phyloP scores from a whole-genome alignment of 208 protist species.

The Acanthamoeba culbertsoni region DNA sequence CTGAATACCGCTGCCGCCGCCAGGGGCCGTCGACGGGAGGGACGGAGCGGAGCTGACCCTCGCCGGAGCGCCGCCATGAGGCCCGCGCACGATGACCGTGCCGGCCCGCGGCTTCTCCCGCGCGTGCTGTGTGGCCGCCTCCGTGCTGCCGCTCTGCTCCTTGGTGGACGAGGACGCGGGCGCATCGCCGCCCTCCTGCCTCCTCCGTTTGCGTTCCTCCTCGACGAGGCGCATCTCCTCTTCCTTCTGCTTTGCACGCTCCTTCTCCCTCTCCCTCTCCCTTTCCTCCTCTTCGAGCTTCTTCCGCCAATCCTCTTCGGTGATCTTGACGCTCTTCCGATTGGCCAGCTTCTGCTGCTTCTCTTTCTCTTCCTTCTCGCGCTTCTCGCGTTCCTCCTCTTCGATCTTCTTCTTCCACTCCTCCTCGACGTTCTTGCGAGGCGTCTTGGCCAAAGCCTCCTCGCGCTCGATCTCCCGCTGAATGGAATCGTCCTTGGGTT shows the following conservation, averaged over 20 bases:
- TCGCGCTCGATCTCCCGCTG: not conserved
- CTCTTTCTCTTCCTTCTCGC: conserved; percentile 2
- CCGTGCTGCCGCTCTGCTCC: not conserved
- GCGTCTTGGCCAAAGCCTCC: not conserved
- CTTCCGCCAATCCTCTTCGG: conserved; percentile 22
- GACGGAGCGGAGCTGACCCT: not conserved
- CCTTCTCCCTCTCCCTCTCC: not conserved
- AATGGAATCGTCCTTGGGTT: not conserved
- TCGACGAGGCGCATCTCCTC: not conserved
- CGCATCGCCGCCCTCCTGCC: not conserved
- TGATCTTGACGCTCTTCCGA: not conserved
- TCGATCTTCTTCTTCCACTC: conserved; percentile 29
- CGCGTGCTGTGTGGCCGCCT: not conserved
- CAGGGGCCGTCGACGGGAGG: not conserved
- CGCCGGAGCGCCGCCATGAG: not conserved
- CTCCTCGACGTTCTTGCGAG: conserved; percentile 15
- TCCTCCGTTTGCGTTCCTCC: not conserved
- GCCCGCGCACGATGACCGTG: not conserved
- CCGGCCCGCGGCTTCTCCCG: not conserved
- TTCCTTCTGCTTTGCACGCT: not conserved
- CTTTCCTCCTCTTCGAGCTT: conserved; percentile 20
- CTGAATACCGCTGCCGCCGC: not conserved
- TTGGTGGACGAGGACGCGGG: not conserved
- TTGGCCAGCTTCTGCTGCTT: conserved; percentile 13
- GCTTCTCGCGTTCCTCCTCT: conserved; percentile 38